Conservation (phyloP, 2,329 filamentous ascomycete species). For the Rhynchosporium secalis region DNA sequence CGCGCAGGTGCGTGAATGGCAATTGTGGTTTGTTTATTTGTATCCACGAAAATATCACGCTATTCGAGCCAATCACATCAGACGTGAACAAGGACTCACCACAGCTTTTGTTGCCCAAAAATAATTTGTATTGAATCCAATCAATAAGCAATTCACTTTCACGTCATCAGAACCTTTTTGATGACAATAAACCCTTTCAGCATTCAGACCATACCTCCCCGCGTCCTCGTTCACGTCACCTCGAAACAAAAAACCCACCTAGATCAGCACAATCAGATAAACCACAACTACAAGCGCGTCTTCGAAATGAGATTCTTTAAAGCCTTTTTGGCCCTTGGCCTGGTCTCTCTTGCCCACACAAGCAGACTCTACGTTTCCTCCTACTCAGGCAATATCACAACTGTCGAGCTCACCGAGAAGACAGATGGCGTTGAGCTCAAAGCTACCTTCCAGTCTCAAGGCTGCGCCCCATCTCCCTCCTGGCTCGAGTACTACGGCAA, state of each 20-base stretch:
- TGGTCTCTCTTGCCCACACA: neutral
- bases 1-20: too few relatives aligned
- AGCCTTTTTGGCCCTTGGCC: neutral
- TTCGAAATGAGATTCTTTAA: neutral
- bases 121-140: too few relatives aligned
- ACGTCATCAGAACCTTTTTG: neutral
- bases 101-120: too few relatives aligned
- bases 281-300: neutral
- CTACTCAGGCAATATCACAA: conserved; percentile 38
- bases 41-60: too few relatives aligned
- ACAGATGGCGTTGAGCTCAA: conserved; percentile 11
- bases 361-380: conserved; percentile 38
- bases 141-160: neutral
- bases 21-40: too few relatives aligned
- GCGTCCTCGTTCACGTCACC: neutral
- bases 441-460: conserved; percentile 2
- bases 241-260: neutral
- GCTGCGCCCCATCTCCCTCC: conserved; percentile 13
- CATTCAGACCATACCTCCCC: too few relatives aligned
- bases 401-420: conserved; percentile 33
- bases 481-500: conserved; percentile 17
- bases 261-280: neutral
- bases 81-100: too few relatives aligned
- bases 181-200: too few relatives aligned
- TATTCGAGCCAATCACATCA: too few relatives aligned